Base-by-base conservation (phyloP, 805 yeast genomes). In the Tetrapisispora pingtungensis region DNA sequence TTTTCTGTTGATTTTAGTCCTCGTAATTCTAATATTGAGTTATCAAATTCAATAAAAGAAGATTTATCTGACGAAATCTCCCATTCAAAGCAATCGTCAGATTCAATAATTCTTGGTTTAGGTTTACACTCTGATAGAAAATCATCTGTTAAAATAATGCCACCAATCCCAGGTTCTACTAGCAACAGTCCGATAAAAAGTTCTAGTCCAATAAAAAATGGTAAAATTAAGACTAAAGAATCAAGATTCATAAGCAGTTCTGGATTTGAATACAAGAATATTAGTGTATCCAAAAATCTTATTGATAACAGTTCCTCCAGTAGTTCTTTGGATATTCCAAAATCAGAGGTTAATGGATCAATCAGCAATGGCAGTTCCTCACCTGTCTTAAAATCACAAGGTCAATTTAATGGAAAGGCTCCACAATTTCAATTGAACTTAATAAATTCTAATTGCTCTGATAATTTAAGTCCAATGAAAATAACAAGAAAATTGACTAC, bases 371-470 rank as follows among this genome's bases (percentile, higher is more conserved):
- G 10, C 7, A 22, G 69, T 1, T 68, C 67, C 24, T 75, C 78
- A 1, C 77, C 78, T 41, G 68, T 68, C n/a, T 59, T 72, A 20
- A 56, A 47, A 42, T 64, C 70, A 0, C 70, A 67, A 44, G 63
- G 64, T 5, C 37, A 42, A 19, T 44, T 51, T 31, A 47, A 49
- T 30, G 55, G 55, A 5, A 40, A 49, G 19, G 49, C 56, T 22
- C 57, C 55, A 13, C 56, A 51, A 36, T 52, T 47, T 38, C 52
- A 49, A 17, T 18, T 27, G 6, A 46, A 48, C 32, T 39, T 39
- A 5, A 40, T 35, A 10, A 50, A 51, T 18, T 33, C 42, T 8
- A 35, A 35, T 35, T 17, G 31, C 8, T 8, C 30, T 14, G 46
- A 35, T 28, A 36, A 31, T 17, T 14, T 44, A 22, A 40, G 53